Conservation (phyloP, 1,284 basidiomycete species). For the Paramarasmius palmivorus region DNA sequence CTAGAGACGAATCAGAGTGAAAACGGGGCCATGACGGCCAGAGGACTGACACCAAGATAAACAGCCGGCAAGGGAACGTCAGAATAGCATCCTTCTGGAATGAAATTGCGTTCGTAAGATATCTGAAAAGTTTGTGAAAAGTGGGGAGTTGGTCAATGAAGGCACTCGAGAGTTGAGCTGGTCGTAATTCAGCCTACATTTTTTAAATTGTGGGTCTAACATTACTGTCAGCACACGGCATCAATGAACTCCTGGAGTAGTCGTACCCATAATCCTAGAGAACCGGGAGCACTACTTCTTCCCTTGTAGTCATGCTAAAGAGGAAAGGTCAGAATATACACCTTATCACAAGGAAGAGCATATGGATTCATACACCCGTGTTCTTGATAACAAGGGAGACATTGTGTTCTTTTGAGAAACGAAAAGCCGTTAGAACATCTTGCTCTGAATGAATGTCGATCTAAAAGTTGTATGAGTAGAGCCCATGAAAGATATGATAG, state of each 20-base stretch:
- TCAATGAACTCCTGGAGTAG: background rate
- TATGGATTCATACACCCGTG: slow-evolving; percentile 30
- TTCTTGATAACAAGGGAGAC: slow-evolving; percentile 40
- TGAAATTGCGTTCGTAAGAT: slow-evolving; percentile 12
- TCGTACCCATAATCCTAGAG: slow-evolving; percentile 36
- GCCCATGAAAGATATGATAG: no score
- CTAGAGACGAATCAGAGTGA: slow-evolving; percentile 8
- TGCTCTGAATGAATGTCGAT: background rate
- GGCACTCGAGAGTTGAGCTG: no score
- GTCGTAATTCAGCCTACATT: background rate
- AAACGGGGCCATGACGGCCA: background rate
- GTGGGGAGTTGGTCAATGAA: no score
- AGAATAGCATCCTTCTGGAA: slow-evolving; percentile 11
- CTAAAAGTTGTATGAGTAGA: background rate
- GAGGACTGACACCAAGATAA: background rate
- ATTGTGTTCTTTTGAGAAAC: slow-evolving; percentile 22
- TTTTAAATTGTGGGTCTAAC: slow-evolving; percentile 3
- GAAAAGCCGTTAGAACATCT: background rate
- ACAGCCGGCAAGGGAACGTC: background rate
- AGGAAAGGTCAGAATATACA: no score
- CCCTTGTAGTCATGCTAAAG: slow-evolving; percentile 37
- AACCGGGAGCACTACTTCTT: slow-evolving; percentile 30
- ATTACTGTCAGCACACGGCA: background rate
- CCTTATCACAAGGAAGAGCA: no score
- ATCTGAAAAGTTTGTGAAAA: no score